A percentile compares a stretch with the other conserved stretches of the same genome.
Evolutionary conservation across 495 filamentous ascomycete genomes (phyloP).

Genomic region (Aspergillus leporis): DNA sequence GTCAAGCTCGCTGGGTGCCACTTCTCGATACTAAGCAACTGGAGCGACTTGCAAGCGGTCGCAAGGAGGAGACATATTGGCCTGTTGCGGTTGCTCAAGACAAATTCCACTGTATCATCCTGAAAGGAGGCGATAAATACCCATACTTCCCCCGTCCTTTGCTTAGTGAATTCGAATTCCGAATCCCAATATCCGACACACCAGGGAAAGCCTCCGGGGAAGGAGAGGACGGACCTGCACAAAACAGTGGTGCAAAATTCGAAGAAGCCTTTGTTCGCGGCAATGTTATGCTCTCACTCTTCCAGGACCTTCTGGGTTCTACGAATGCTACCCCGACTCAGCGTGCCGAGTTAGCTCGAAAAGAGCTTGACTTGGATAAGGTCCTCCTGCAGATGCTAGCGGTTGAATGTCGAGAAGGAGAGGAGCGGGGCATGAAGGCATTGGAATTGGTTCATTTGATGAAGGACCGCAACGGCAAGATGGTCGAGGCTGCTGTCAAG

Average conservation of each 20-base stretch:
- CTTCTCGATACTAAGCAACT: constrained; percentile 84
- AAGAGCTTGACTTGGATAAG: constrained; percentile 84
- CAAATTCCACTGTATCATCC: constrained; percentile 97
- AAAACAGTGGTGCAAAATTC: constrained; percentile 48
- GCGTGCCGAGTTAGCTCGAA: constrained; percentile 63
- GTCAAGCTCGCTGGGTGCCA: constrained; percentile 88
- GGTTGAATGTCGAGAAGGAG: constrained; percentile 85
- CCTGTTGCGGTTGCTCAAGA: constrained; percentile 89
- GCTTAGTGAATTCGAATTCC: constrained; percentile 91
- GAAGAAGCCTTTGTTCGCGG: constrained; percentile 81
- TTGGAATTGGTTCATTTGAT: constrained; percentile 81
- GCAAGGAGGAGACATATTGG: constrained; percentile 89
- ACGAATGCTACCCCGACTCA: constrained; percentile 62
- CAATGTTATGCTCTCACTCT: constrained; percentile 66
- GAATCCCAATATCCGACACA: constrained; percentile 69
- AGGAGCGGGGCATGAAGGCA: constrained; percentile 91
- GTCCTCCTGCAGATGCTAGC: constrained; percentile 86
- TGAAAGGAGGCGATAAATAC: constrained; percentile 90
- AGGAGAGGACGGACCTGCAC: constrained; percentile 37
- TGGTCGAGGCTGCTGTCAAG: constrained; percentile 83
- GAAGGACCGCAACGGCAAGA: constrained; percentile 74
- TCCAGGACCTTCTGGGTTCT: constrained; percentile 64
- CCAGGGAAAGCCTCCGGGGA: constrained; percentile 37
- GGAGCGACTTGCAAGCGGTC: constrained; percentile 75
- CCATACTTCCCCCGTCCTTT: constrained; percentile 94